These are phyloP conservation scores for Cercospora citrullina DNA, from an alignment of 2,329 filamentous ascomycete species.

Conservation along the genomic window DNA sequence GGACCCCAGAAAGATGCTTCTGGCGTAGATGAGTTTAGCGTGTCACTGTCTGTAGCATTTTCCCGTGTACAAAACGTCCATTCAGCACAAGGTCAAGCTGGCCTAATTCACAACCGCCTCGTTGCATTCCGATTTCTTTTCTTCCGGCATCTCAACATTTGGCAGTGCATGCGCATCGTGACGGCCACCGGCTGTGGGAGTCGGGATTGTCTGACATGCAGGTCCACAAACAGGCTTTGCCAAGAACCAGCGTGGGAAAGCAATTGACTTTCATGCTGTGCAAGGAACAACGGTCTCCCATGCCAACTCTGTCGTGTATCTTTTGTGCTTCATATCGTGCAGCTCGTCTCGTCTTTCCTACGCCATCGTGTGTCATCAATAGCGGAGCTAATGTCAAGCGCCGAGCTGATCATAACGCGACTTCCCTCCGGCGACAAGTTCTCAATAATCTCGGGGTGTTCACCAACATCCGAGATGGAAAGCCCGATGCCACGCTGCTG, in stretches of 20 bases:
- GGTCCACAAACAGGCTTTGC: not conserved
- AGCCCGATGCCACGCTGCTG: constrained; percentile 4
- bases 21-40: constrained; percentile 41
- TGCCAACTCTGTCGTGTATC: not conserved
- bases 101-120: not conserved
- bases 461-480: not conserved
- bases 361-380: not conserved
- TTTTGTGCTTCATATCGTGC: not conserved
- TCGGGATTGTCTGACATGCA: not conserved
- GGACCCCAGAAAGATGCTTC: constrained; percentile 87
- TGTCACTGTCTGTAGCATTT: constrained; percentile 15
- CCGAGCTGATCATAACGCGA: not conserved
- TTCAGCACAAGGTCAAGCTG: constrained; percentile 4
- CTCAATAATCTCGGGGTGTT: not conserved
- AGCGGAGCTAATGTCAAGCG: not conserved
- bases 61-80: constrained; percentile 19
- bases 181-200: not conserved
- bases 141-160: not conserved
- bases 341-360: not conserved
- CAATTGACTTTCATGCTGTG: not conserved
- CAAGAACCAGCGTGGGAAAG: not conserved
- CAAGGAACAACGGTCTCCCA: not conserved
- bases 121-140: not conserved
- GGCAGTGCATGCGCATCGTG: not conserved
- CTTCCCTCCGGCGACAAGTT: not conserved